These are phyloP conservation scores for Staphylotrichum tortipilum DNA, from an alignment of 495 filamentous ascomycete species.

Conservation along the genomic window DNA sequence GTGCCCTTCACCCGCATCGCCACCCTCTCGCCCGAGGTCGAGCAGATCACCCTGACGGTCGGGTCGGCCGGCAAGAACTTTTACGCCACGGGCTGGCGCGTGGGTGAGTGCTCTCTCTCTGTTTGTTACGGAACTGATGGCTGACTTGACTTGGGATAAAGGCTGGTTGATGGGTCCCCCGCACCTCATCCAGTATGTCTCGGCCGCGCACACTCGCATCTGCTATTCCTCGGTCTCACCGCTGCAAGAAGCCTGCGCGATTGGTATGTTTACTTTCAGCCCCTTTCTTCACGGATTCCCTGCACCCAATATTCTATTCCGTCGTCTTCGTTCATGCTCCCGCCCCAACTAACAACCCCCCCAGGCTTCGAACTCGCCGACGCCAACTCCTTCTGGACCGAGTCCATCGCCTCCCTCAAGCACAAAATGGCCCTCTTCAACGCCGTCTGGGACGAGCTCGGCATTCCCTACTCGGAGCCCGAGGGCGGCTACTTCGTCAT, in stretches of 20 bases:
- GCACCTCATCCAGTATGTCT: constrained; percentile 83
- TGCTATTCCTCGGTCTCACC: constrained; percentile 92
- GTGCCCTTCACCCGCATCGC: constrained; percentile 87
- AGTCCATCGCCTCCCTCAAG: constrained; percentile 75
- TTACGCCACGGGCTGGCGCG: constrained; percentile 94
- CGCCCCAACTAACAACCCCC: background rate
- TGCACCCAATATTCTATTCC: background rate
- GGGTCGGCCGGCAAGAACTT: constrained; percentile 97
- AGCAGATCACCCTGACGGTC: constrained; percentile 79
- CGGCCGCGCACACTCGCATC: constrained; percentile 88
- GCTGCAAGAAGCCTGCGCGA: constrained; percentile 90
- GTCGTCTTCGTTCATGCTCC: background rate
- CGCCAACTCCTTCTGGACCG: constrained; percentile 78
- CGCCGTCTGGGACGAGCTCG: constrained; percentile 77
- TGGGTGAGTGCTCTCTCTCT: constrained; percentile 41
- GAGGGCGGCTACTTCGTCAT: constrained; percentile 97
- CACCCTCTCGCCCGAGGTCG: constrained; percentile 80
- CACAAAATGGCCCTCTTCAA: constrained; percentile 83
- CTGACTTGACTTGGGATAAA: background rate
- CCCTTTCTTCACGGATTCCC: background rate
- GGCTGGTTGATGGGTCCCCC: constrained; percentile 83
- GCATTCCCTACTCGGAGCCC: constrained; percentile 82
- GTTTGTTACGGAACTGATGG: background rate
- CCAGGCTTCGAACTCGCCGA: constrained; percentile 80
- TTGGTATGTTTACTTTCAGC: constrained; percentile 38